Evolutionary conservation across 176 grass and related monocot genomes (phyloP).

Genomic region (Oryza australiensis): DNA sequence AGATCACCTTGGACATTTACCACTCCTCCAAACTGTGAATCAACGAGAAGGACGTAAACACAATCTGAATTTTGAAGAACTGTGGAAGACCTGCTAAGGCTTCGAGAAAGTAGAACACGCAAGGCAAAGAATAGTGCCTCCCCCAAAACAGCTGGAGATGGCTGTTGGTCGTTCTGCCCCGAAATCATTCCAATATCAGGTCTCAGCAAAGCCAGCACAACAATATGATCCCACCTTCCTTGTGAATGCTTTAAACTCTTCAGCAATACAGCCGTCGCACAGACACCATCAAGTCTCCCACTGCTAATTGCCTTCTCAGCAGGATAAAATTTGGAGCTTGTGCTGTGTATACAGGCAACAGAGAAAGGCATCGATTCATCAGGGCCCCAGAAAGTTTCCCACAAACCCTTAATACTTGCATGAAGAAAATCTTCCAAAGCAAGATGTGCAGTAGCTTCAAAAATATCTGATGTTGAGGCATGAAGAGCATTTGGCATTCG

Average conservation of each 20-base stretch:
- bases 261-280: slow-evolving; percentile 73
- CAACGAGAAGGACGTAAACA: slow-evolving; percentile 86
- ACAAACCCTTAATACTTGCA: slow-evolving; percentile 77
- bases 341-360: slow-evolving; percentile 93
- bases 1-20: slow-evolving; percentile 91
- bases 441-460: slow-evolving; percentile 86
- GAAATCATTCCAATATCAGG: slow-evolving; percentile 74
- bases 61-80: slow-evolving; percentile 70
- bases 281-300: slow-evolving; percentile 83
- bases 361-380: slow-evolving; percentile 79
- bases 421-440: slow-evolving; percentile 95
- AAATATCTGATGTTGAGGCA: slow-evolving; percentile 69
- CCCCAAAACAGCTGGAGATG: slow-evolving; percentile 67
- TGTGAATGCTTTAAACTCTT: slow-evolving; percentile 61
- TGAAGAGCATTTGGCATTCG: slow-evolving; percentile 89
- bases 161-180: slow-evolving; percentile 46
- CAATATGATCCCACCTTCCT: slow-evolving; percentile 95
- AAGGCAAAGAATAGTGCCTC: slow-evolving; percentile 94
- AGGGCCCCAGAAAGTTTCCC: slow-evolving; percentile 90
- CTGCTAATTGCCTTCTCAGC: slow-evolving; percentile 88
- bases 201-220: slow-evolving; percentile 73
- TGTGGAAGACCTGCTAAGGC: slow-evolving; percentile 81
- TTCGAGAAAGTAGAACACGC: slow-evolving; percentile 81
- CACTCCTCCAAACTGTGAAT: slow-evolving; percentile 94
- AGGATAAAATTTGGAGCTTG: slow-evolving; percentile 87